Evolutionary conservation across 2,329 filamentous ascomycete species (phyloP), one percentile per base, ranked within the genome.

Genomic region (Achaetomium macrosporum): DNA sequence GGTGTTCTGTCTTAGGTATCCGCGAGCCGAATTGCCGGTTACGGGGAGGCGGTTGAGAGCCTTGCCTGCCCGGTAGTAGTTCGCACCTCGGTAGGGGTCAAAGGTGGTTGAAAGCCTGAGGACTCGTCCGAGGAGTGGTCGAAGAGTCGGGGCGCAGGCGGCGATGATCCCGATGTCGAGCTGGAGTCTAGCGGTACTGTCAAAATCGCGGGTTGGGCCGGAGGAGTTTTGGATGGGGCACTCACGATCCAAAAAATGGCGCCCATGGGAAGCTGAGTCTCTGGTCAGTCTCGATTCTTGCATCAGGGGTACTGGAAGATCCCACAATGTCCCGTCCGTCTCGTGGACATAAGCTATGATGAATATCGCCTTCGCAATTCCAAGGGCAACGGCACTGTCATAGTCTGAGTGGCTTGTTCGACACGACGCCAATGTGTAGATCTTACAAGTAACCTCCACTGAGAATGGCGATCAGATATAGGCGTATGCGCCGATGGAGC

Each of bases 401-500:
- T 16, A 3, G 8, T n/a, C 7, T 37, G 4, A 37, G 35, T 8
- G 15, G 15, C 13, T 37, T 13, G 7, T 37, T 13, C 2, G 15
- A 8, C 13, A n/a, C 15, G 3, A 8, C 7, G n/a, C 5, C 7
- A n/a, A 42, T 16, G 4, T 15, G 44, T 55, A 11, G 53, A 39
- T 3, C 61, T 51, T 29, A 67, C 64, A 63, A 62, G 46, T 66
- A 67, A 36, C 64, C 65, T 2, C 66, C 61, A 16, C 65, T 67
- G 4, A 66, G 56, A 56, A 66, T 65, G 16, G 46, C 59, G 45
- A 66, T 63, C 17, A 65, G 56, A n/a, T 65, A 65, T 1, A 65
- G 39, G 8, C 61, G 56, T 11, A 61, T 50, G 6, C 63, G 55
- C 12, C 63, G 53, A 35, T 62, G 60, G 41, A 65, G 59, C 17